Base-by-base conservation (phyloP, 1,139 yeast species). In the Suhomyces chickasaworum region DNA sequence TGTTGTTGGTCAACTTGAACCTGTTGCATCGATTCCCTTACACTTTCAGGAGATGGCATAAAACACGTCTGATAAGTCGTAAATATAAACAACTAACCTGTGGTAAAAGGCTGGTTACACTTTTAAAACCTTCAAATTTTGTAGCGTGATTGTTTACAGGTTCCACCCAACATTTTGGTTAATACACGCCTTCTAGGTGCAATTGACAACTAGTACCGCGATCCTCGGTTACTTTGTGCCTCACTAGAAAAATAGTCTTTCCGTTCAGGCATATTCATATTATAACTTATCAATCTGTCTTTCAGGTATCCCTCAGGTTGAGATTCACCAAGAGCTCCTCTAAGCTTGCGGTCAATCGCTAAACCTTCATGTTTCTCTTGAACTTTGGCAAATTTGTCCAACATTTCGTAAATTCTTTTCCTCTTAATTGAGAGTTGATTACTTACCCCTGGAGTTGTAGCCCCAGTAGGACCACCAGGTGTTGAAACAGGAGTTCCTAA, bases 301-400 rank as follows among this genome's bases (percentile, higher is more conserved):
- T 39, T 47, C n/a, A 38, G 18, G 27, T 40, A 31, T 8, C 32
- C 30, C 15, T 43, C 47, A 31, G 25, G 25, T 31, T 33, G 22
- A 13, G 39, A 21, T 17, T 45, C 42, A 9, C 31, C 25, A 32
- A 33, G 20, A 8, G 39, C 29, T 12, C 47, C 51, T 31, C 48
- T 46, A 30, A 49, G 36, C 20, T 50, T 52, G 12, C 51, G 45
- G 3, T 50, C 53, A 23, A 52, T 41, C 10, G 32, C 33, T 23
- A 44, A 48, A 30, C 51, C 57, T 51, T 81, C 84, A 46, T 84
- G 84, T 39, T 66, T 69, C 47, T 78, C 79, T 61, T 86, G 93
- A 6, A 83, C 77, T 17, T 71, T 71, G 41, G 77, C 75, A 62
- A 86, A 88, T 47, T 76, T 79, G 37, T 81, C 84, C 43, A 86